phyloP scores from a whole-genome alignment of 352 stramenopile genomes.

The Phytophthora capsici region DNA sequence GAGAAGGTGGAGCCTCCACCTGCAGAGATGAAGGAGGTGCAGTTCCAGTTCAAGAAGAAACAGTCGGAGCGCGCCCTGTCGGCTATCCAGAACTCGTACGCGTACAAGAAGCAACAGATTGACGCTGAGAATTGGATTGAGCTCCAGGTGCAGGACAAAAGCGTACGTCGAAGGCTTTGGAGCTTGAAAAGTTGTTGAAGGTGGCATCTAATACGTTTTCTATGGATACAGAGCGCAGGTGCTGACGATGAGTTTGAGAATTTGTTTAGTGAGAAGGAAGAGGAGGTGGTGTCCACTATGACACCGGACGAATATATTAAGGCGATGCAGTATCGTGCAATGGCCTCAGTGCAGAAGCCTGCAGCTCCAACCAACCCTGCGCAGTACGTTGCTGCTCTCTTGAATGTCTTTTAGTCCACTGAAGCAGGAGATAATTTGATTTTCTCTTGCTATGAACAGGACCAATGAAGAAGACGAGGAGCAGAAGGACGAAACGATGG shows the following conservation, averaged over 20 bases:
- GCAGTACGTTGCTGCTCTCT: slow-evolving; percentile 18
- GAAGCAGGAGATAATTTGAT: background rate
- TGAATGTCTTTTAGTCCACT: background rate
- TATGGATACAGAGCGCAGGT: slow-evolving; percentile 30
- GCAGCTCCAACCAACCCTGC: slow-evolving; percentile 27
- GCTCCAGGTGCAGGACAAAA: slow-evolving; percentile 74
- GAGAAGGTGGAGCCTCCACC: slow-evolving; percentile 55
- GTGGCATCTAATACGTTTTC: background rate
- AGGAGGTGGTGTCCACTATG: slow-evolving; percentile 74
- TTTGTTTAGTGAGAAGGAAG: slow-evolving; percentile 84
- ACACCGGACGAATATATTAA: slow-evolving; percentile 75
- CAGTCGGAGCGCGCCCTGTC: slow-evolving; percentile 80
- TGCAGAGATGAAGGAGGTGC: slow-evolving; percentile 77
- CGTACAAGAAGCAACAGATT: slow-evolving; percentile 85
- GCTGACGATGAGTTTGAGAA: slow-evolving; percentile 83
- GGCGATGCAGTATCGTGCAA: slow-evolving; percentile 72
- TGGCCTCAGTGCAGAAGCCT: slow-evolving; percentile 33
- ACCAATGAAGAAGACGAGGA: slow-evolving; percentile 42
- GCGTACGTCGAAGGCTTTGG: slow-evolving; percentile 42
- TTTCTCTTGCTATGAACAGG: slow-evolving; percentile 19
- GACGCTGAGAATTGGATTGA: slow-evolving; percentile 82
- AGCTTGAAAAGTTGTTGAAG: slow-evolving; percentile 5
- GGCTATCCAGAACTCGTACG: slow-evolving; percentile 85
- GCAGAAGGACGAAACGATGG: slow-evolving; percentile 52
- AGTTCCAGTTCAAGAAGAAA: slow-evolving; percentile 91